Base-by-base conservation (phyloP, 306 rosid species). In the Prinsepia uniflora region DNA sequence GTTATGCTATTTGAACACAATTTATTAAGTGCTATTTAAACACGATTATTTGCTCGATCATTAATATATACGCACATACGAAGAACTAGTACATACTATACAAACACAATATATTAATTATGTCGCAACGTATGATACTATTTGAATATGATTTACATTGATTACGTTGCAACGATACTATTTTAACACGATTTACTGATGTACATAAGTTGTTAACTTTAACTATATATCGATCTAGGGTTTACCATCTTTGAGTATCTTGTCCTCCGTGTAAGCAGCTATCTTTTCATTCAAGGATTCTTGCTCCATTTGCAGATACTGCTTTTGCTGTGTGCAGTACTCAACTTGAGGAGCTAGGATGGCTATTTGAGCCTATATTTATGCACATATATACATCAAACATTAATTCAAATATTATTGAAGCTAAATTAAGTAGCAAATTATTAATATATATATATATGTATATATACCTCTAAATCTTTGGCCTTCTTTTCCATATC, bases 201-300 rank as follows among this genome's bases (percentile, higher is more conserved):
- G 36, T 30, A 30, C 36, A 30, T 30, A 1, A 1, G 30, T 24
- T 24, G 2, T 24, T n/a, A n/a, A n/a, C n/a, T 30, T 30, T 30
- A 30, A 3, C 36, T 30, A 30, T 30, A n/a, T n/a, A n/a, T n/a
- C 3, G 36, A 34, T 39, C 61, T 56, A 56, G 61, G 58, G 18
- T 22, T 17, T 60, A 89, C 96, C 86, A 30, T 86, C 89, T 81
- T 36, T 53, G 9, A 67, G 45, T 20, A 75, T 6, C 42, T 68
- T 60, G 3, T 68, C 68, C 8, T 14, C 63, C 8, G 74, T 57
- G 42, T 7, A 17, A 62, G n/a, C 36, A 22, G 81, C 36, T 20
- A 86, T 70, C 73, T 61, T 44, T 2, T 63, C 62, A 15, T 65
- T 82, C 85, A 84, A 60, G 42, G 59, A 53, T 4, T 62, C 68